Evolutionary conservation across 768 basidiomycete genomes (phyloP), one percentile per base, ranked within the genome.

Genomic region (Mycena olivaceomarginata): DNA sequence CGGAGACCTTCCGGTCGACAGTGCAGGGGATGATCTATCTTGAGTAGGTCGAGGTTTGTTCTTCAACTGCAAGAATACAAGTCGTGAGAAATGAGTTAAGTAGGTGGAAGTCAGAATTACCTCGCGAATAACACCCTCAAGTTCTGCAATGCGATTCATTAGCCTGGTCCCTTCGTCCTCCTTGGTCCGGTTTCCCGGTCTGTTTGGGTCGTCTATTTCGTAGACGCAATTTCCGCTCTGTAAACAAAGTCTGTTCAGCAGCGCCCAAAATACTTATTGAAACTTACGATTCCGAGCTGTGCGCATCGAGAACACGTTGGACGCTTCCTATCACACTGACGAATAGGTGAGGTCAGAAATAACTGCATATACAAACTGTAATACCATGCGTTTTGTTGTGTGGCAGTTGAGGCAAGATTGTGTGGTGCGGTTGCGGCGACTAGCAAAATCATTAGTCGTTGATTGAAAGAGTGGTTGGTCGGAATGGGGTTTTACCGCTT

Each of bases 41-140:
- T 70, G 64, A 37, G 41, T 41, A 11, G 66, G 31, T 20, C 40
- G 70, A 11, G 70, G 60, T 43, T 77, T 77, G 40, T 73, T 73
- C 63, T 77, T 77, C 62, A 77, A 41, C 71, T 77, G 46, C 10
- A n/a, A 66, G 5, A 11, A 57, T 11, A 25, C 20, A 10, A 39
- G 10, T 37, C 53, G 13, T 65, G 56, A 69, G 31, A 31, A 16
- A 13, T 1, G 12, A 4, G 15, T 53, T 22, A 18, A 43, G 18
- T 31, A 43, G n/a, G n/a, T 7, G 15, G 20, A 57, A 64, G 18
- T 20, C 5, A n/a, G 10, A 11, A 13, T 48, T 72, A 31, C 76
- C 72, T 77, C 76, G 31, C 76, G 76, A n/a, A 77, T 74, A 11
- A 77, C 67, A n/a, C 72, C 72, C n/a, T 77, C 76, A 40, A 77